Conservation (phyloP, 2,329 filamentous ascomycete genomes). For the Ascochyta viciae-villosae region DNA sequence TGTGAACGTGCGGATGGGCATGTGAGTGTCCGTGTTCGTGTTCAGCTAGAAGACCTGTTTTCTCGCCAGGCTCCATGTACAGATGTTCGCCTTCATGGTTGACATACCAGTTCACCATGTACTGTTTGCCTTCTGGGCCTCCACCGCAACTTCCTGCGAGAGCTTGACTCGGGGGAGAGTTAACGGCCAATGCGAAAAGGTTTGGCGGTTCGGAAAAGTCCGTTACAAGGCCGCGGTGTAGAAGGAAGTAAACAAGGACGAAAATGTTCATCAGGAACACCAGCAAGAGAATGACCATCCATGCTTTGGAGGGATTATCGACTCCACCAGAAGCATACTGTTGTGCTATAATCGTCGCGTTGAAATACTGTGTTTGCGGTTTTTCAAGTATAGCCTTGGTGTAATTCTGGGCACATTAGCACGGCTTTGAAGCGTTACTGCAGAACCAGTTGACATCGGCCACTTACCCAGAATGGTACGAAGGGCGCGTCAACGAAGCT, state of each 20-base stretch:
- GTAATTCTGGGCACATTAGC: constrained; percentile 41
- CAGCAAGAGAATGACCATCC: constrained; percentile 69
- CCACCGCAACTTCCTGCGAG: constrained; percentile 64
- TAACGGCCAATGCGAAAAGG: constrained; percentile 74
- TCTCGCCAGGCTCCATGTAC: constrained; percentile 57
- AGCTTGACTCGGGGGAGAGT: constrained; percentile 62
- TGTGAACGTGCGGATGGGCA: constrained; percentile 8
- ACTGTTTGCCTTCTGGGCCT: constrained; percentile 60
- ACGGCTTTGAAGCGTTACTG: neutral
- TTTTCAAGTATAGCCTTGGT: constrained; percentile 46
- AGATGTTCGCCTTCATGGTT: constrained; percentile 61
- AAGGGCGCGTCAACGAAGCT: constrained; percentile 67
- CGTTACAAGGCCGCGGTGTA: constrained; percentile 69
- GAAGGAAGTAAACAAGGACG: constrained; percentile 68
- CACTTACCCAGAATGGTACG: constrained; percentile 55
- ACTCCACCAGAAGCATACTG: constrained; percentile 74
- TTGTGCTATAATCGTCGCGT: constrained; percentile 67
- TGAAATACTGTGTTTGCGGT: constrained; percentile 66
- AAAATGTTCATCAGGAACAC: constrained; percentile 73
- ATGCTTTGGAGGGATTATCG: constrained; percentile 67
- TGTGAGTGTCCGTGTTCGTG: constrained; percentile 16
- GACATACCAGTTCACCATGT: constrained; percentile 55
- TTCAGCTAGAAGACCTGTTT: constrained; percentile 25
- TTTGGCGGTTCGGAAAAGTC: constrained; percentile 83
- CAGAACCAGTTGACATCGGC: neutral